Base-by-base conservation (phyloP, 805 yeast genomes). In the Wickerhamomyces chambardii region DNA sequence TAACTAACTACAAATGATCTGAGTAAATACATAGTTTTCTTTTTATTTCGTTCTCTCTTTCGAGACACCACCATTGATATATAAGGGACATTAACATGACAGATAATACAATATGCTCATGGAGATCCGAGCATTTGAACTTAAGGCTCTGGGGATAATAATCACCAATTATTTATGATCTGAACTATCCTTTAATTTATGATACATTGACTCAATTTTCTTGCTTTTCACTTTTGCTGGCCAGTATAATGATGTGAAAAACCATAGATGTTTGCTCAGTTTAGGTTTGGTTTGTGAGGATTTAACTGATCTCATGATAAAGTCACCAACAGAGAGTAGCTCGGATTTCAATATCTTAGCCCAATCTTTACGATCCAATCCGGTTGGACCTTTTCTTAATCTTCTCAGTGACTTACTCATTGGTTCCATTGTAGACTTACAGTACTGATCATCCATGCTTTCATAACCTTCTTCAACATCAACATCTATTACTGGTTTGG, bases 211-310 rank as follows among this genome's bases (percentile, higher is more conserved):
- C 50, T 70, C 68, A 42, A 86, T 73, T 59, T 81, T 81, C 28
- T 65, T 58, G 40, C 90, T 79, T 29, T 82, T 75, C n/a, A 79
- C 95, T 41, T 73, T 71, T 4, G 77, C 83, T 3, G 96, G 96
- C 96, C 96, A 86, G 61, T 77, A 86, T 36, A 73, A 70, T 16
- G 87, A 69, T 5, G 92, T 85, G 54, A 80, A 85, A 22, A 83
- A 73, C 95, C 96, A 86, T 39, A 86, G 58, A 48, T 85, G 92
- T 51, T 72, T 78, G 38, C 65, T 63, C 38, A 61, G 46, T 48
- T 65, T 70, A 6, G 58, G 64, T 21, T 41, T 41, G 1, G 52
- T 47, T 15, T 53, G 46, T 14, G 39, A 38, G 17, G 63, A 64
- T 28, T 58, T 58, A 35, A 56, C 48, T 26, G 64, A 72, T n/a